Percentiles rank a stretch among this genome's conserved stretches.
These are phyloP conservation scores for Prinsepia uniflora DNA, from an alignment of 306 rosid genomes.

Conservation along the genomic window DNA sequence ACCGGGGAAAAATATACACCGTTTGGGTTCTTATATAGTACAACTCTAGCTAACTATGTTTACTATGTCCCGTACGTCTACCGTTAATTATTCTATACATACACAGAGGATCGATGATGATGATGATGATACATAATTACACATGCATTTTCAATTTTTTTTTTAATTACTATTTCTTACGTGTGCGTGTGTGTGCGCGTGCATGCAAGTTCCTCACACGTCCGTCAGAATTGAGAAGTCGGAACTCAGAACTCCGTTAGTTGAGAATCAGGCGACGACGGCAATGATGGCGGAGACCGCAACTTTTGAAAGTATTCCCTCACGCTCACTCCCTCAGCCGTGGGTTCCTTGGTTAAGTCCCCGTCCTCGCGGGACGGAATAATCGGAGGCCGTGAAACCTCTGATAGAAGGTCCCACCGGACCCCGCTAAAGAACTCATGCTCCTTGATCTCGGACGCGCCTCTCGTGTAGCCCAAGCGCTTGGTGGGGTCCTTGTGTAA, in stretches of 20 bases:
- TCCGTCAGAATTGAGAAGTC: slow-evolving; percentile 8
- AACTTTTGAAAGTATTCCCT: slow-evolving; percentile 48
- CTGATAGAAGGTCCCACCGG: slow-evolving; percentile 70
- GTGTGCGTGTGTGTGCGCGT: neutral
- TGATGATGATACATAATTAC: neutral
- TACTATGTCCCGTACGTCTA: slow-evolving; percentile 13
- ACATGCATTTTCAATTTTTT: neutral
- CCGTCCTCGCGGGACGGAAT: slow-evolving; percentile 56
- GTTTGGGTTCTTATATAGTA: slow-evolving; percentile 19
- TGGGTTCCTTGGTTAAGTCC: neutral
- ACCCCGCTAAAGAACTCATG: slow-evolving; percentile 78
- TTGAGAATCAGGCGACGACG: slow-evolving; percentile 48
- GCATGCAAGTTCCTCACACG: slow-evolving; percentile 7
- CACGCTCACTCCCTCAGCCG: slow-evolving; percentile 27
- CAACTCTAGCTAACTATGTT: slow-evolving; percentile 7
- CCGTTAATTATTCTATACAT: slow-evolving; percentile 35
- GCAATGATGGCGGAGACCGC: slow-evolving; percentile 51
- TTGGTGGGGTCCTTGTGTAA: slow-evolving; percentile 68
- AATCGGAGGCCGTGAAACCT: slow-evolving; percentile 74
- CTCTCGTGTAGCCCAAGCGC: slow-evolving; percentile 61
- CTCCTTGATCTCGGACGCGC: slow-evolving; percentile 76
- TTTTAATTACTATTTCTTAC: neutral
- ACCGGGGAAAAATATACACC: slow-evolving; percentile 17
- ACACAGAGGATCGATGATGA: neutral
- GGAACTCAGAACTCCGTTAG: slow-evolving; percentile 17